Conservation (phyloP, 2,329 filamentous ascomycete genomes). For the Ophiostoma novo-ulmi region DNA sequence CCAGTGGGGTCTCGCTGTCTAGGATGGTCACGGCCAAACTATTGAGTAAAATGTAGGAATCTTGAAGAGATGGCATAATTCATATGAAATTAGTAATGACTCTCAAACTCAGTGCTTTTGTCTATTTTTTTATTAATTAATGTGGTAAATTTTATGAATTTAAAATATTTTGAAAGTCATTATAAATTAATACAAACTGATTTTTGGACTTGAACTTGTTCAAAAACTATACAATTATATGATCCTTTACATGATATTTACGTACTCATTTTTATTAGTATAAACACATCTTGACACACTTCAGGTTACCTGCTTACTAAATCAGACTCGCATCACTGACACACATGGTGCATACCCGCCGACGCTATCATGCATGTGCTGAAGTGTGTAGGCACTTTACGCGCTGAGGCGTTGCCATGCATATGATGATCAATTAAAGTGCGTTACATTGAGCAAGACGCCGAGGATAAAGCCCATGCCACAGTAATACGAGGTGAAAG, state of each 20-base stretch:
- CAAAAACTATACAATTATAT: no score
- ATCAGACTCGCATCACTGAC: background rate
- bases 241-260: no score
- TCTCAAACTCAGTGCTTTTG: background rate
- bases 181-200: background rate
- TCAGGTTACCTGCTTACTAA: background rate
- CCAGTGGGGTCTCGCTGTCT: background rate
- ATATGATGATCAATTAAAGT: background rate
- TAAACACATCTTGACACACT: background rate
- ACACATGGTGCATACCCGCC: constrained; percentile 22
- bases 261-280: no score
- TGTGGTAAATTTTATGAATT: background rate
- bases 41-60: no score
- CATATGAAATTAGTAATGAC: background rate
- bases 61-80: no score
- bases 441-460: background rate
- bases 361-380: constrained; percentile 19
- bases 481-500: background rate
- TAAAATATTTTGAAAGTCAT: background rate
- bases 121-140: no score
- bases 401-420: constrained; percentile 13
- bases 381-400: background rate
- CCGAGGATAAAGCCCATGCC: background rate
- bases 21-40: no score
- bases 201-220: background rate